phyloP scores from a whole-genome alignment of 108 stramenopile genomes.

The Nannochloropsis gaditana region DNA sequence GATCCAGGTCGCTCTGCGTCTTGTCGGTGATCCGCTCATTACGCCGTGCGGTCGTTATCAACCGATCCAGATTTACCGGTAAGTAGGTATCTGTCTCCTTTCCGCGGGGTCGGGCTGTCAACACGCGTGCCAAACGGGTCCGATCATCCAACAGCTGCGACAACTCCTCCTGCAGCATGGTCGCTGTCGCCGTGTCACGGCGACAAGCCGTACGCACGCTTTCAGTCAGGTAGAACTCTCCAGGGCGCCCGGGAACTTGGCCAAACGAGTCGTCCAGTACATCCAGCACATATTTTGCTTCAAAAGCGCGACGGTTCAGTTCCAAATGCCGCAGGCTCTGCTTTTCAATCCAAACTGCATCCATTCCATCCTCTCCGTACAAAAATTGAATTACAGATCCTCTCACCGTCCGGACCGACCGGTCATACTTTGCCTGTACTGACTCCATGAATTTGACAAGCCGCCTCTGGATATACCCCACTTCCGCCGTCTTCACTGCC shows the following conservation, averaged over 20 bases:
- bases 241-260: slow-evolving; percentile 60
- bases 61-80: neutral
- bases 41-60: neutral
- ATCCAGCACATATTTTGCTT: slow-evolving; percentile 63
- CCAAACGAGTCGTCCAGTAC: slow-evolving; percentile 76
- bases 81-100: neutral
- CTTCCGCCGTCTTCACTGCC: slow-evolving; percentile 97
- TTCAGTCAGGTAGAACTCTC: slow-evolving; percentile 66
- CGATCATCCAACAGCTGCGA: slow-evolving; percentile 17
- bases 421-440: slow-evolving; percentile 93
- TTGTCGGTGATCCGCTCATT: slow-evolving; percentile 30
- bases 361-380: slow-evolving; percentile 99
- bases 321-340: slow-evolving; percentile 83
- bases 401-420: slow-evolving; percentile 76
- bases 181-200: neutral
- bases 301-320: slow-evolving; percentile 67
- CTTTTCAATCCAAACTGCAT: slow-evolving; percentile 95
- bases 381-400: slow-evolving; percentile 95
- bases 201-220: slow-evolving; percentile 22
- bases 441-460: slow-evolving; percentile 98
- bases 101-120: neutral
- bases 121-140: neutral
- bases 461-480: slow-evolving; percentile 98
- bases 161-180: neutral
- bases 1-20: slow-evolving; percentile 73